These are phyloP conservation scores for Talaromyces liani DNA, from an alignment of 495 filamentous ascomycete genomes.

Conservation along the genomic window DNA sequence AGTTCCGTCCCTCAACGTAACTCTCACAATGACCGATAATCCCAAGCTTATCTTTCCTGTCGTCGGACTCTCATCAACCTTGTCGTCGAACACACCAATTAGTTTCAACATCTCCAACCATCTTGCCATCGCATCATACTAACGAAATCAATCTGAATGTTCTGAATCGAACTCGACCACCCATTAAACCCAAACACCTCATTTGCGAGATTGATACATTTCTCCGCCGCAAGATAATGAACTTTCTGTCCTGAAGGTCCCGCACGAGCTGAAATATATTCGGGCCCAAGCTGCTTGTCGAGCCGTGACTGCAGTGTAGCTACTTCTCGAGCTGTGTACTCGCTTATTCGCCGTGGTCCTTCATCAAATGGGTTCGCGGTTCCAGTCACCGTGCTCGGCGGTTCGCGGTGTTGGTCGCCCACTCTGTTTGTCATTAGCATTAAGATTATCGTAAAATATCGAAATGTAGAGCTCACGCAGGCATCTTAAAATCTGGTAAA, in stretches of 20 bases:
- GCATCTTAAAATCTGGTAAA: background rate
- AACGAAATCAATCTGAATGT: constrained; percentile 88
- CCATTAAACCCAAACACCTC: constrained; percentile 99
- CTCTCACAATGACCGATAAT: constrained; percentile 78
- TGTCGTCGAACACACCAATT: constrained; percentile 14
- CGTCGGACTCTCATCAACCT: constrained; percentile 56
- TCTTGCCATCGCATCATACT: constrained; percentile 12
- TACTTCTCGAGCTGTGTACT: constrained; percentile 84
- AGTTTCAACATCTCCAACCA: constrained; percentile 33
- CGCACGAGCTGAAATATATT: constrained; percentile 81
- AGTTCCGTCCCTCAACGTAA: constrained; percentile 85
- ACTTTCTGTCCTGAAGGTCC: constrained; percentile 78
- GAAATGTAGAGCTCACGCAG: constrained; percentile 6
- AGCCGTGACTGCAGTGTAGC: constrained; percentile 80
- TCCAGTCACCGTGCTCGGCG: constrained; percentile 23
- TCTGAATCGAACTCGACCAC: constrained; percentile 86
- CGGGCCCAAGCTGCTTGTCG: constrained; percentile 91
- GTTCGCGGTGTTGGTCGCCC: constrained; percentile 66
- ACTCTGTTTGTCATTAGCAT: constrained; percentile 42
- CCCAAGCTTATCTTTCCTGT: constrained; percentile 71
- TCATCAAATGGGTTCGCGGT: constrained; percentile 74
- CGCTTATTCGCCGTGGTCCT: constrained; percentile 52
- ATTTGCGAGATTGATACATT: constrained; percentile 92
- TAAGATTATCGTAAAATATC: background rate
- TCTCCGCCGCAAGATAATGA: constrained; percentile 86